Base-by-base conservation (phyloP, 176 grass and related monocot species). In the Juncus inflexus region DNA sequence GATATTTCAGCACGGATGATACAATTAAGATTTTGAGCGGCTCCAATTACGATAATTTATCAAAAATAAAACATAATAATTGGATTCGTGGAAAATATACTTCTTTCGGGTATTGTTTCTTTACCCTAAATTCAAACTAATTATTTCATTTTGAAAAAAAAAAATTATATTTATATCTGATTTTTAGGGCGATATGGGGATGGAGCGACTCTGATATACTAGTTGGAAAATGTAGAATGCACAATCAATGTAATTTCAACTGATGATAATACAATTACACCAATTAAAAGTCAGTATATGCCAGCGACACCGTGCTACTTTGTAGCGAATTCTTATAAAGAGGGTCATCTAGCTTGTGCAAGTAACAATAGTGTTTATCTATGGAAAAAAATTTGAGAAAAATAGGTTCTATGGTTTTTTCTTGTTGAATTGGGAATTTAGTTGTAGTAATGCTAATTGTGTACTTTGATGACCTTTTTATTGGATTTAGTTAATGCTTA, bases 151-250 rank as follows among this genome's bases (percentile, higher is more conserved):
- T 59, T 40, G 54, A 9, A 58, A 42, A n/a, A 6, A 6, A 50
- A 15, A 15, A 38, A 55, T 62, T 10, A n/a, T 12, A 5, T 63
- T 81, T 10, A 9, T 60, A 9, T 28, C 19, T 28, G 19, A 28
- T 28, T 67, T 55, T 10, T 74, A 83, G 80, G 65, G 80, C 74
- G 55, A 78, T 83, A 51, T 83, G 80, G 80, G 74, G 80, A 10
- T 83, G 80, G 80, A 70, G 73, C 56, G 80, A 78, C 68, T 78
- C 74, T 5, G 39, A 78, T 55, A 15, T 83, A 15, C 74, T 76
- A 28, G 9, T 83, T 28, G 80, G 80, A 28, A 28, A 83, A 78
- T 38, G 77, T 74, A 67, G 60, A 67, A 42, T 73, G 73, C 55
- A 74, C 75, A 11, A 40, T 83, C 14, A 74, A 83, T 56, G 19